A percentile compares a stretch with the other conserved stretches of the same genome.
Conservation (phyloP, 108 stramenopile genomes). For the Nitzschia sp. region DNA sequence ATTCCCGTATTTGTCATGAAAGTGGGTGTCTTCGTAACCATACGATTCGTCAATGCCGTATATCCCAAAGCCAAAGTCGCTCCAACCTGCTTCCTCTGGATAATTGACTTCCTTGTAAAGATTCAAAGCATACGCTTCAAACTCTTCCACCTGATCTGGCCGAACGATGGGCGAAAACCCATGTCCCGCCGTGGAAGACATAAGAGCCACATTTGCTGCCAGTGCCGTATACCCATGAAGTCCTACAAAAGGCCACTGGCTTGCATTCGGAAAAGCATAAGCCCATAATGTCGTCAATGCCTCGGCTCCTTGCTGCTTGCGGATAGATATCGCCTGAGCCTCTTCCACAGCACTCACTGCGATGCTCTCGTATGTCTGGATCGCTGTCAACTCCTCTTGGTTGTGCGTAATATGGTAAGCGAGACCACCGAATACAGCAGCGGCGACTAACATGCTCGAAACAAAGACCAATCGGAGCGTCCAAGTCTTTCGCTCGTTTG, state of each 20-base stretch:
- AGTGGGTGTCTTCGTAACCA: conserved; percentile 6
- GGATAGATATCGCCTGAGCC: conserved; percentile 12
- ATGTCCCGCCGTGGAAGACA: conserved; percentile 1
- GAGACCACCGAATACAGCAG: conserved; percentile 13
- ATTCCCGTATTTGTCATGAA: conserved; percentile 14
- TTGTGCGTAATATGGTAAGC: conserved; percentile 10
- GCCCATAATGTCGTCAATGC: conserved; percentile 10
- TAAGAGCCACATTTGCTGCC: conserved; percentile 6
- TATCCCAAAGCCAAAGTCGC: conserved; percentile 17
- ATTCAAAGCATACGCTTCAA: conserved; percentile 18
- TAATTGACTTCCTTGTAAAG: not conserved
- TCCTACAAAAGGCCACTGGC: conserved; percentile 25
- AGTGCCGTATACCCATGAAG: conserved; percentile 17
- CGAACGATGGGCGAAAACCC: conserved; percentile 10
- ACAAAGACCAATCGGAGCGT: conserved; percentile 25
- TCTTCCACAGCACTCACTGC: conserved; percentile 12
- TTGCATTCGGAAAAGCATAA: conserved; percentile 5
- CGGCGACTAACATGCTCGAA: conserved; percentile 9
- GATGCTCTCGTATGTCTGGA: conserved; percentile 22
- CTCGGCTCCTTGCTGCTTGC: conserved; percentile 15
- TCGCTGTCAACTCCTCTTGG: conserved; percentile 15
- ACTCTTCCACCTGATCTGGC: conserved; percentile 17
- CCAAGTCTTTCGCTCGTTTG: not conserved
- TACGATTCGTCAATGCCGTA: not conserved
- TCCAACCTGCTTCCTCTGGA: conserved; percentile 13